Evolutionary conservation across 805 yeast genomes (phyloP).

Genomic region (Saccharomycopsis fermentans): DNA sequence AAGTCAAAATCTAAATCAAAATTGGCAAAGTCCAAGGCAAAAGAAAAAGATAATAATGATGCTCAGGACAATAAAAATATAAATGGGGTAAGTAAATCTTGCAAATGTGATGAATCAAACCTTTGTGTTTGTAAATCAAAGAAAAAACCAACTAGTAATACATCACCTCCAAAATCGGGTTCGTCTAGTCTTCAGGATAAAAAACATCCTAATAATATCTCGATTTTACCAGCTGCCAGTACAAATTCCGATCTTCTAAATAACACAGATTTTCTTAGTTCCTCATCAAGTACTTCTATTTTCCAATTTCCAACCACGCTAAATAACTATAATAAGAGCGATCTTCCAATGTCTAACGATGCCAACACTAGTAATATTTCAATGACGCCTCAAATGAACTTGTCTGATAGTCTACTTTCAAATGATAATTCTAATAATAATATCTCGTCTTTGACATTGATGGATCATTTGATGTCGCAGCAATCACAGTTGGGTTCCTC

Average conservation of each 20-base stretch:
- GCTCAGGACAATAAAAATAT: slow-evolving; percentile 18
- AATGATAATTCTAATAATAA: neutral
- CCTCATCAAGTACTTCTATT: neutral
- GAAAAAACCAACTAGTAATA: neutral
- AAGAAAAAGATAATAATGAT: slow-evolving; percentile 21
- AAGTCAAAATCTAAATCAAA: slow-evolving; percentile 26
- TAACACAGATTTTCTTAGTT: neutral
- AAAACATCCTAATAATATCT: neutral
- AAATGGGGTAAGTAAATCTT: slow-evolving; percentile 28
- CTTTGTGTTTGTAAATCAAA: slow-evolving; percentile 17
- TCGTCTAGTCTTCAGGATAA: neutral
- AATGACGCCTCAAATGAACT: neutral
- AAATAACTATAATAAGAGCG: neutral
- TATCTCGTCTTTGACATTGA: neutral
- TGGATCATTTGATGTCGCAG: neutral
- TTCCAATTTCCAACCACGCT: neutral
- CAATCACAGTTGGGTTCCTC: neutral
- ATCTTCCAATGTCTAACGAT: neutral
- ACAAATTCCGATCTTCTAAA: neutral
- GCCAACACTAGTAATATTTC: neutral
- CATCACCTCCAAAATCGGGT: neutral
- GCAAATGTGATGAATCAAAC: slow-evolving; percentile 25
- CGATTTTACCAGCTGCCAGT: neutral
- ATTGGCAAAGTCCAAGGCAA: slow-evolving; percentile 1
- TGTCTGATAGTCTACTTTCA: neutral